These are phyloP conservation scores for Lecanosticta acicola DNA, from an alignment of 2,329 filamentous ascomycete species.

Conservation along the genomic window DNA sequence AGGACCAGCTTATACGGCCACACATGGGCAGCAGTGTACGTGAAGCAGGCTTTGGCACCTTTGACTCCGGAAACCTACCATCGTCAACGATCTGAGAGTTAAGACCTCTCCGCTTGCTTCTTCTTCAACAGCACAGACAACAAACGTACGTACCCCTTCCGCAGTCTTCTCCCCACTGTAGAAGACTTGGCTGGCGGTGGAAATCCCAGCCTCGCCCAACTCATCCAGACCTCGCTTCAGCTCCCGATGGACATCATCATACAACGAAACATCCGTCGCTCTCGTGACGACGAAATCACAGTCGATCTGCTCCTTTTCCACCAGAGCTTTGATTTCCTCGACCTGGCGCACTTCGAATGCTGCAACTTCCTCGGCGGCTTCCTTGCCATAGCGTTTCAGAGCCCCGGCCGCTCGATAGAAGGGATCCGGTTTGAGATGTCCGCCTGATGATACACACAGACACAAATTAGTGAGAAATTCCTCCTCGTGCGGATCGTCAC, in stretches of 20 bases:
- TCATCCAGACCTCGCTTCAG: slow-evolving; percentile 30
- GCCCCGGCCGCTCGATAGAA: slow-evolving; percentile 27
- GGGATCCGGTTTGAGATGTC: slow-evolving; percentile 35
- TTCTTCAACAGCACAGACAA: too few species aligned
- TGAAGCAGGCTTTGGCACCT: slow-evolving; percentile 33
- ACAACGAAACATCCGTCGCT: slow-evolving; percentile 38
- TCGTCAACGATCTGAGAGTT: slow-evolving; percentile 6
- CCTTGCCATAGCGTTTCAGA: slow-evolving; percentile 24
- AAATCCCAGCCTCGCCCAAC: slow-evolving; percentile 28
- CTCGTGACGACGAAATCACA: slow-evolving; percentile 43
- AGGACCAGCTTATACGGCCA: slow-evolving; percentile 30
- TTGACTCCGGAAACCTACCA: slow-evolving; percentile 36
- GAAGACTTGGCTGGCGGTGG: slow-evolving; percentile 29
- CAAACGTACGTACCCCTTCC: slow-evolving; percentile 29
- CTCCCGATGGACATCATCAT: slow-evolving; percentile 18
- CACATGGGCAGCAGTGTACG: slow-evolving; percentile 46
- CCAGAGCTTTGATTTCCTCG: slow-evolving; percentile 32
- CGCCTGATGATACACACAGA: slow-evolving; percentile 14
- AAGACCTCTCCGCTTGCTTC: neutral
- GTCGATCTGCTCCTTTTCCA: slow-evolving; percentile 38
- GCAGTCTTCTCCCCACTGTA: slow-evolving; percentile 27
- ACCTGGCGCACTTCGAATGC: slow-evolving; percentile 32
- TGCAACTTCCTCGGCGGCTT: slow-evolving; percentile 30
- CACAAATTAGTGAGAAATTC: neutral
- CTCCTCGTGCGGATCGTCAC: neutral